phyloP scores from a whole-genome alignment of 345 rosid species.

The Diplotaxis tenuifolia region DNA sequence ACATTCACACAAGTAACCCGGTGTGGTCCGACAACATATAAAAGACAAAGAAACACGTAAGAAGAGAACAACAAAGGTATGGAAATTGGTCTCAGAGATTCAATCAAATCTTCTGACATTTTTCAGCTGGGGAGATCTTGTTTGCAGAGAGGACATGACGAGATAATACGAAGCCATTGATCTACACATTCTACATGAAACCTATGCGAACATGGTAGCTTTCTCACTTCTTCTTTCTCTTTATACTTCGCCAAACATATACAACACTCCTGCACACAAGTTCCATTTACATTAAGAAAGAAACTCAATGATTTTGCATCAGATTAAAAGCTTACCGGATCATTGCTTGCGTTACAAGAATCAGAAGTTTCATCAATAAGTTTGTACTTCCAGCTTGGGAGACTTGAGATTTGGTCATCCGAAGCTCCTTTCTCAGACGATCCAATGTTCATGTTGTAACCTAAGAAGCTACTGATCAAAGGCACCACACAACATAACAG shows the following conservation, averaged over 20 bases:
- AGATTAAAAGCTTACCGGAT: constrained; percentile 39
- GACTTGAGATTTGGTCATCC: constrained; percentile 77
- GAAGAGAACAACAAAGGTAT: not conserved
- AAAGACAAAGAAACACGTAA: not conserved
- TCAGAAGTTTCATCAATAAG: constrained; percentile 38
- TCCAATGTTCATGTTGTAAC: constrained; percentile 89
- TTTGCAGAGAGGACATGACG: constrained; percentile 95
- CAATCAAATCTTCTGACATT: not conserved
- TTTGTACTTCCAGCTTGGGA: constrained; percentile 79
- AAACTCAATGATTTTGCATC: not conserved
- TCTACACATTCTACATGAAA: constrained; percentile 95
- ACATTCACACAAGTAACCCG: constrained; percentile 14
- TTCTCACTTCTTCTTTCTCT: constrained; percentile 83
- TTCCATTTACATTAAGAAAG: not conserved
- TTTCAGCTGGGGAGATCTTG: constrained; percentile 67
- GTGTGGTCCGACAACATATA: not conserved
- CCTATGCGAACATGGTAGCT: constrained; percentile 82
- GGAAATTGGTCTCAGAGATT: constrained; percentile 3
- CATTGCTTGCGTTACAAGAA: constrained; percentile 34
- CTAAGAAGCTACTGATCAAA: constrained; percentile 66
- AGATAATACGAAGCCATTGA: constrained; percentile 89
- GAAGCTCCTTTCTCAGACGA: constrained; percentile 76
- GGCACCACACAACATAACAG: constrained; percentile 89
- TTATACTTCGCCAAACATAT: constrained; percentile 84
- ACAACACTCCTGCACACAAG: constrained; percentile 75